Conservation (phyloP, 345 rosid species). For the Acer negundo region DNA sequence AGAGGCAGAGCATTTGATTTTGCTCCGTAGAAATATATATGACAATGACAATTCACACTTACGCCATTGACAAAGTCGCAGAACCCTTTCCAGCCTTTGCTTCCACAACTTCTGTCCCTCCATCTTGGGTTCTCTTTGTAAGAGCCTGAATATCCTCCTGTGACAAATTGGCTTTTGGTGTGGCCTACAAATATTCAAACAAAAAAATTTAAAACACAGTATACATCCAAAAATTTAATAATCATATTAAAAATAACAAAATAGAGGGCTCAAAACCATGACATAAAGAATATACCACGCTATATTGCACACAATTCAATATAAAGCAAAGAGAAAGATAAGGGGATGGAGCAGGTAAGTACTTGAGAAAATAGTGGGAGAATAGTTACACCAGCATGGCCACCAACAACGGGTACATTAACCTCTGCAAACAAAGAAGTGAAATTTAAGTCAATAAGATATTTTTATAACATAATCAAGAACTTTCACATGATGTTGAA, state of each 20-base stretch:
- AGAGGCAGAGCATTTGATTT: neutral
- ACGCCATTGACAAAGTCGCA: conserved; percentile 93
- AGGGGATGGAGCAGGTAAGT: neutral
- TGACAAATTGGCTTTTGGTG: conserved; percentile 68
- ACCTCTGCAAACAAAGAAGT: conserved; percentile 43
- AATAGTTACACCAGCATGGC: conserved; percentile 77
- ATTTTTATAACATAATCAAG: neutral
- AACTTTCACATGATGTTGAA: neutral
- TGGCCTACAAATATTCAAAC: conserved; percentile 47
- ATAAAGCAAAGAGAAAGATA: neutral
- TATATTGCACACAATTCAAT: neutral
- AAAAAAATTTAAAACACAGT: conserved; percentile 20
- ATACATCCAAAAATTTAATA: neutral
- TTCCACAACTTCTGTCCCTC: conserved; percentile 91
- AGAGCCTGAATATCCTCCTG: conserved; percentile 64
- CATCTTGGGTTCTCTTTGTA: conserved; percentile 86
- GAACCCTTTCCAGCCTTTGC: conserved; percentile 97
- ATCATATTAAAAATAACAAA: neutral
- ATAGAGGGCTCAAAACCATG: neutral
- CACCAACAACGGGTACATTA: conserved; percentile 75
- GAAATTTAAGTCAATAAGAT: conserved; percentile 1
- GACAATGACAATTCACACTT: conserved; percentile 32
- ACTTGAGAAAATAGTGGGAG: conserved; percentile 74
- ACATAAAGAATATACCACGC: neutral
- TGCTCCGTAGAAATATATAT: neutral